These are phyloP conservation scores for Leccinum barrowsii DNA, from an alignment of 768 basidiomycete species.

Conservation along the genomic window DNA sequence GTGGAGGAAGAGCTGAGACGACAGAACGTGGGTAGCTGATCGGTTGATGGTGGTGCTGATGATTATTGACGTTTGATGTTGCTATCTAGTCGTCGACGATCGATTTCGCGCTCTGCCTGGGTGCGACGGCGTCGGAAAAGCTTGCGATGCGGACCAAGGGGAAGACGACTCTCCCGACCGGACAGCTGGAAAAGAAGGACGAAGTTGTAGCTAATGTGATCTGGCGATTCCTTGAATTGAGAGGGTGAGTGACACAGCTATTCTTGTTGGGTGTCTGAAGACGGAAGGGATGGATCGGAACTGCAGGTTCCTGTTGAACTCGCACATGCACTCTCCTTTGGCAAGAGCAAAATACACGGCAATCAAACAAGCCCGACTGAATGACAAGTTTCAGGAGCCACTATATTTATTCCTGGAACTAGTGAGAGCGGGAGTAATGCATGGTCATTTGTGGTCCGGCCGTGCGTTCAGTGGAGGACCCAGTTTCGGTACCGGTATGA, in stretches of 20 bases:
- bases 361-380: conserved; percentile 72
- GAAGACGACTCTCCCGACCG: conserved; percentile 42
- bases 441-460: conserved; percentile 87
- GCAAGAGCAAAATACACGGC: conserved; percentile 90
- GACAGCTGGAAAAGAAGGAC: conserved; percentile 91
- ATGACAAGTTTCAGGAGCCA: conserved; percentile 98
- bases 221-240: conserved; percentile 94
- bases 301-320: conserved; percentile 79
- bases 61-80: conserved; percentile 23
- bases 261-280: neutral
- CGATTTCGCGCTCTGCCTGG: conserved; percentile 91
- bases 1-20: conserved; percentile 94
- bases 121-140: conserved; percentile 81
- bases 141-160: conserved; percentile 79
- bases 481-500: conserved; percentile 84
- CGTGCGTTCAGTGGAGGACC: conserved; percentile 92
- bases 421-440: conserved; percentile 94
- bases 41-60: conserved; percentile 17
- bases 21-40: conserved; percentile 75
- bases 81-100: conserved; percentile 85
- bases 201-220: conserved; percentile 98
- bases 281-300: conserved; percentile 10
- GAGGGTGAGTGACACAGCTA: conserved; percentile 57
- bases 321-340: conserved; percentile 84
- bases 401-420: conserved; percentile 94